Evolutionary conservation across 2,329 filamentous ascomycete species (phyloP).

Genomic region (Bertia moriformis): DNA sequence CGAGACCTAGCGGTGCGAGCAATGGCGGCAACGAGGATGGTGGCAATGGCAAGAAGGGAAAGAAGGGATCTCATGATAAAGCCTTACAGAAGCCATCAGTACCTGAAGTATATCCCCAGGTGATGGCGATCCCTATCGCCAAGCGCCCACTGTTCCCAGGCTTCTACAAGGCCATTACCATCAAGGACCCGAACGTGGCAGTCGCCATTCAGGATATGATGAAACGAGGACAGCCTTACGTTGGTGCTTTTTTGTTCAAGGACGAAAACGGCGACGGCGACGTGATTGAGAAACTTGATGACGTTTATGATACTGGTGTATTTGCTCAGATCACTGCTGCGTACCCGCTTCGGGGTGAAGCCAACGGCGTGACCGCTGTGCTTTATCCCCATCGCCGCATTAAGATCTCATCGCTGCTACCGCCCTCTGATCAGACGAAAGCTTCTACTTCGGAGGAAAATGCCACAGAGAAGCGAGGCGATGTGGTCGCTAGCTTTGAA

Average conservation of each 20-base stretch:
- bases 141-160: conserved; percentile 89
- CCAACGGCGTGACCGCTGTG: conserved; percentile 76
- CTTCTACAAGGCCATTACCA: conserved; percentile 97
- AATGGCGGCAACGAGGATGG: conserved; percentile 25
- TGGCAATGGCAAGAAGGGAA: conserved; percentile 49
- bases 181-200: conserved; percentile 81
- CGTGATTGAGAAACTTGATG: conserved; percentile 74
- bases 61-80: conserved; percentile 46
- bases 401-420: conserved; percentile 69
- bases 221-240: conserved; percentile 90
- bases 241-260: conserved; percentile 93
- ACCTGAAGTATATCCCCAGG: conserved; percentile 90
- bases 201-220: conserved; percentile 91
- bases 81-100: conserved; percentile 76
- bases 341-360: conserved; percentile 78
- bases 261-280: conserved; percentile 90
- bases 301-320: conserved; percentile 90
- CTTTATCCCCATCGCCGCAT: conserved; percentile 93
- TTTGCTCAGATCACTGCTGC: conserved; percentile 97
- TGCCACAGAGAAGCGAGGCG: conserved; percentile 60
- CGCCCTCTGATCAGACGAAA: conserved; percentile 42
- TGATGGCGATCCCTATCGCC: conserved; percentile 91
- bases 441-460: conserved; percentile 34
- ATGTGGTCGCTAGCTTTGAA: conserved; percentile 94
- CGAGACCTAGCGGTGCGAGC: conserved; percentile 26